Base-by-base conservation (phyloP, 192 early-diverging fungal species). In the Coemansia sp. region DNA sequence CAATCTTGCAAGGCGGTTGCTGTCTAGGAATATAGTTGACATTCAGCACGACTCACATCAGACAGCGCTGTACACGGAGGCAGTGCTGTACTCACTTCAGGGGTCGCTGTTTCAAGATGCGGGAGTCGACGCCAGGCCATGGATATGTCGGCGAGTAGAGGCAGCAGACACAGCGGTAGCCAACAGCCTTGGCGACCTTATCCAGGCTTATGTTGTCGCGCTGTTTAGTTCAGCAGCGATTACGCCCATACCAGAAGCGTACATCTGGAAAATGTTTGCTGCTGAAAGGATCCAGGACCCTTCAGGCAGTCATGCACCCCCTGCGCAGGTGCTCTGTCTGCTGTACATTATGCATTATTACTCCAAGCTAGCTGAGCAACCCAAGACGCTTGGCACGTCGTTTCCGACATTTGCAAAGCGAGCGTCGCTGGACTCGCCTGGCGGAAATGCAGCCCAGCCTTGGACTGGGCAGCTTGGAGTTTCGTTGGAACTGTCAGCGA, bases 261-360 rank as follows among this genome's bases (percentile, higher is more conserved):
- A 63, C 22, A 26, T 79, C 23, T 73, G 71, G 76, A 62, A 21
- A 34, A 46, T 40, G 22, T 79, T 79, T 70, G 22, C 71, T 8
- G 28, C 76, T 4, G 64, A 69, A 37, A 26, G 22, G 8, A 65
- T 71, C 19, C 10, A 14, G 11, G 52, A 49, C 19, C 21, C 54
- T 0, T 12, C 64, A 6, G 57, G 51, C 15, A 44, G 22, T 9
- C 26, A 15, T 5, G 76, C 40, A 5, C 60, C 72, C 15, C 69
- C 72, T 4, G 34, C 69, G 12, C 69, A 72, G 46, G 72, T 75
- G 15, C 64, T 83, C 0, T 47, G 65, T 15, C 38, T 75, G 21
- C 51, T 83, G 26, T 83, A 83, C 34, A 20, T 83, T 10, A 66
- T 83, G 20, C 78, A 68, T 52, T 83, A 83, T 23, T 62, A 28